These are phyloP conservation scores for Cladosporium cucumerinum DNA, from an alignment of 2,329 filamentous ascomycete genomes.

Conservation along the genomic window DNA sequence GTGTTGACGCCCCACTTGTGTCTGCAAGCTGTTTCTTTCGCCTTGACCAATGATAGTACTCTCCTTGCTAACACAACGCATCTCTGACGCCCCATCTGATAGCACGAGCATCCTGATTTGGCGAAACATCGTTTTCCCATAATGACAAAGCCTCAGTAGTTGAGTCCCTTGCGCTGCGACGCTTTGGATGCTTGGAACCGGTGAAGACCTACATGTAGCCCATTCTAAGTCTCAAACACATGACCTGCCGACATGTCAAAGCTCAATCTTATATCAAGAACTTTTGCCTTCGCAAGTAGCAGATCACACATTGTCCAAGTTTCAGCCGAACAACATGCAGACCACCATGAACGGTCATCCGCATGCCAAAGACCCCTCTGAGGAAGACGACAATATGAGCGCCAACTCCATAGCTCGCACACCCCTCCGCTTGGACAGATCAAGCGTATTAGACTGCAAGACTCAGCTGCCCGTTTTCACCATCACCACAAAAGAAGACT, in stretches of 20 bases:
- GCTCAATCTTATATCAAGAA: neutral
- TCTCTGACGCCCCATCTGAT: neutral
- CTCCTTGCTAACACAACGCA: neutral
- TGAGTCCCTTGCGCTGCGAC: neutral
- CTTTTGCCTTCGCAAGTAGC: neutral
- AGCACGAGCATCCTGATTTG: neutral
- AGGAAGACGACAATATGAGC: slow-evolving; percentile 15
- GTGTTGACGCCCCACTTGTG: neutral
- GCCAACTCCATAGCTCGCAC: slow-evolving; percentile 17
- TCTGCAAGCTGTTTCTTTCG: neutral
- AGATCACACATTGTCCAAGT: neutral
- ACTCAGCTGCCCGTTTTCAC: slow-evolving; percentile 19
- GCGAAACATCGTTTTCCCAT: neutral
- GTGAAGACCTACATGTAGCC: neutral
- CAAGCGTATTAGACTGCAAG: slow-evolving; percentile 19
- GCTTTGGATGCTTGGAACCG: neutral
- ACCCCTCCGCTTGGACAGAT: slow-evolving; percentile 21
- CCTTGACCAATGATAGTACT: neutral
- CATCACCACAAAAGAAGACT: slow-evolving; percentile 21
- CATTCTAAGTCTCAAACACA: neutral
- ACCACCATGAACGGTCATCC: slow-evolving; percentile 17
- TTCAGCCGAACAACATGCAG: neutral
- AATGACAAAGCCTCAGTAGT: neutral
- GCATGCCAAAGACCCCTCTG: slow-evolving; percentile 23
- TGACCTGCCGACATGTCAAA: neutral